phyloP scores from a whole-genome alignment of 371 early-diverging fungal genomes.

The Mortierella sp. region DNA sequence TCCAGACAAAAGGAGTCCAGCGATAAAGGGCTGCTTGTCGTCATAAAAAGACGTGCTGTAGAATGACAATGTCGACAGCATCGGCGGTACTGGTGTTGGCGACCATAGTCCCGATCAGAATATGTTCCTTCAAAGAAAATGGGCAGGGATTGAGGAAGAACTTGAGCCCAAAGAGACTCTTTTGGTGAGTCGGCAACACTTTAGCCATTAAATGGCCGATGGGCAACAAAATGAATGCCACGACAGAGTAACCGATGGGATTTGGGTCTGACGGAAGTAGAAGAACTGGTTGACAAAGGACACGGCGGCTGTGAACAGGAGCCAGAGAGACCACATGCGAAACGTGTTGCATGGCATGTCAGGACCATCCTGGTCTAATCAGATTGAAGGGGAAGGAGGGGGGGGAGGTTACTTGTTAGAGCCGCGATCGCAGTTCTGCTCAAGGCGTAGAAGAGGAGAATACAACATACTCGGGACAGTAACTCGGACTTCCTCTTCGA shows the following conservation, averaged over 20 bases:
- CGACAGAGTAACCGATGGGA: conserved; percentile 59
- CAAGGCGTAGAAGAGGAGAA: not conserved
- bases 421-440: not conserved
- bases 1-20: conserved; percentile 58
- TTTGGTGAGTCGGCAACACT: conserved; percentile 47
- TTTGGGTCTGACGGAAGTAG: conserved; percentile 62
- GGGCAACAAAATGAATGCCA: conserved; percentile 60
- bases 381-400: not conserved
- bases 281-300: conserved; percentile 67
- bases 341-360: conserved; percentile 65
- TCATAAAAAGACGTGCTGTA: conserved; percentile 62
- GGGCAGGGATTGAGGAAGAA: conserved; percentile 77
- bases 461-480: conserved; percentile 64
- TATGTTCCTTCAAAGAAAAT: conserved; percentile 81
- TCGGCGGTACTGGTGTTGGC: conserved; percentile 56
- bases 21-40: conserved; percentile 56
- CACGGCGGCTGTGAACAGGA: conserved; percentile 58
- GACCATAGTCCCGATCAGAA: conserved; percentile 59
- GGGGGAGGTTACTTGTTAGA: not conserved
- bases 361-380: conserved; percentile 40
- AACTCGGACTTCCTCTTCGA: conserved; percentile 64
- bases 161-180: conserved; percentile 43
- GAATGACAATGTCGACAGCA: conserved; percentile 57
- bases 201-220: conserved; percentile 62
- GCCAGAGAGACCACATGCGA: conserved; percentile 64